phyloP scores from a whole-genome alignment of 169 alveolate genomes.

The Eimeria sp. region DNA sequence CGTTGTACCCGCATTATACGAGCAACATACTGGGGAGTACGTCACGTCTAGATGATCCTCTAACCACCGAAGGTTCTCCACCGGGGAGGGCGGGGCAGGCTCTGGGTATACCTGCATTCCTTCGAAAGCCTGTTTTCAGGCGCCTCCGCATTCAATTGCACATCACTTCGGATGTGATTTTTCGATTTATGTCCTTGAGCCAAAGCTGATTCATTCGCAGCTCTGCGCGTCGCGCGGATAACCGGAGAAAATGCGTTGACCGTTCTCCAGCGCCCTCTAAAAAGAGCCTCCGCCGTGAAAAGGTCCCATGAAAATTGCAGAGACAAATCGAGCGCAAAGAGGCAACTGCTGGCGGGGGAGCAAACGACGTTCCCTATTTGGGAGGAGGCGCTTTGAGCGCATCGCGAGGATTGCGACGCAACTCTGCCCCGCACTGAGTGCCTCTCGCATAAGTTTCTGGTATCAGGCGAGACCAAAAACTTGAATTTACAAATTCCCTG shows the following conservation, averaged over 20 bases:
- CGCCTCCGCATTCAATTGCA: constrained; percentile 54
- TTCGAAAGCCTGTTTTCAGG: constrained; percentile 68
- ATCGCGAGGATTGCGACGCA: constrained; percentile 71
- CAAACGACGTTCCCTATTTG: constrained; percentile 66
- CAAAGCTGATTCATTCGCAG: constrained; percentile 74
- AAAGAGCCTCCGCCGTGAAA: constrained; percentile 64
- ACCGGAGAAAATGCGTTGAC: constrained; percentile 44
- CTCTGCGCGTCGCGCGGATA: constrained; percentile 57
- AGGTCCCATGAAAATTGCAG: constrained; percentile 51
- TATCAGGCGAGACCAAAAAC: constrained; percentile 47
- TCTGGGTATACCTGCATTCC: constrained; percentile 80
- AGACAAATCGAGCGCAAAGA: constrained; percentile 36
- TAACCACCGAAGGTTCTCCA: constrained; percentile 81
- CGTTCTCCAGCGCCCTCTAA: constrained; percentile 17
- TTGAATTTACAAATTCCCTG: constrained; percentile 51
- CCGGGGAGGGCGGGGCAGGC: constrained; percentile 82
- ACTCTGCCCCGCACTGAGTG: constrained; percentile 78
- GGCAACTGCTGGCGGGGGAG: constrained; percentile 74
- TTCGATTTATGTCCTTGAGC: constrained; percentile 26
- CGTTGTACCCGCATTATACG: constrained; percentile 75
- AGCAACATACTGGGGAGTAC: constrained; percentile 79
- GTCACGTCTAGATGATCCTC: constrained; percentile 80
- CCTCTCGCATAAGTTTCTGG: constrained; percentile 59
- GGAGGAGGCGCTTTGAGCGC: constrained; percentile 80
- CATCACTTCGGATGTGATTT: constrained; percentile 71